Evolutionary conservation across 2,329 filamentous ascomycete species (phyloP), one percentile per base, ranked within the genome.

Genomic region (Aphanocladium album): DNA sequence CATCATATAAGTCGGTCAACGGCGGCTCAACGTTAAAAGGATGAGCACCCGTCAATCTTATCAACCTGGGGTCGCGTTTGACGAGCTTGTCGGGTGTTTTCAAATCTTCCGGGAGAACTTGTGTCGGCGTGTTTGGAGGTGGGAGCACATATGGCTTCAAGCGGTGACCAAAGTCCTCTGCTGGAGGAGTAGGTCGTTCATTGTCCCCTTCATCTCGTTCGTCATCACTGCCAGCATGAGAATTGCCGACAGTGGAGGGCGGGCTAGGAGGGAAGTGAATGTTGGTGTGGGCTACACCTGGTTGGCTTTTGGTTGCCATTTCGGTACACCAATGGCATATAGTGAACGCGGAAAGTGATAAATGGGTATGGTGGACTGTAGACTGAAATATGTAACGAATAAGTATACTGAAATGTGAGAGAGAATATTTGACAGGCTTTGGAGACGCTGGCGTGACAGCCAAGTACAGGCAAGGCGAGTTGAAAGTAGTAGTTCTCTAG

Each of bases 1-100:
- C 79, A 50, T 93, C 83, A 73, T 87, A 96, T 1, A 96, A 78
- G 17, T 86, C 85, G 59, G 85, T 90, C 9, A 97, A 76, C 0
- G 93, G 92, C 11, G 93, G 83, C 74, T 97, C 93, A 53, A 90
- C 88, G 67, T 97, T 97, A 79, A 96, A 96, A 1, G 93, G 93
- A 73, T 96, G 93, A 6, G 90, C 83, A 25, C 93, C 93, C 12
- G 93, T 97, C 16, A 97, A 79, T 55, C 93, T 84, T 65, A 97
- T 95, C 17, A 97, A 79, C 45, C 92, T 83, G 1, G 89, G 80
- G 74, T 96, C 92, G 71, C 93, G 82, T 23, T 87, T 81, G 21
- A 97, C 89, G 77, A 93, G 90, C 65, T 75, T 79, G 70, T 97
- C 93, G 9, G 93, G 93, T 0, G 92, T 97, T 64, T 89, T 88